Base-by-base conservation (phyloP, 345 rosid genomes). In the Citrus hindsii region DNA sequence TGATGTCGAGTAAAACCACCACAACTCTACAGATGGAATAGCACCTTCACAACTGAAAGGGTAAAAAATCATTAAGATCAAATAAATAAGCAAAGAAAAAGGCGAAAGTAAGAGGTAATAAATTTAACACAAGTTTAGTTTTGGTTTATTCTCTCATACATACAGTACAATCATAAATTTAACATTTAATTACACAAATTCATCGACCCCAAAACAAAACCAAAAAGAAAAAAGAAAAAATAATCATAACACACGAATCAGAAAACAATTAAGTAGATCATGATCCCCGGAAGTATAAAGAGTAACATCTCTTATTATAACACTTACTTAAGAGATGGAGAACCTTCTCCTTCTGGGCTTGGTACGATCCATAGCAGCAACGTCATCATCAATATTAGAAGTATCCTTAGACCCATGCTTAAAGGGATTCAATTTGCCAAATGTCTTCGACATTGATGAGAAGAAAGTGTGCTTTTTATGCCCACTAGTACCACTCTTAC, bases 301-400 rank as follows among this genome's bases (percentile, higher is more conserved):
- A 21, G 61, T 10, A 30, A 21, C 8, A 33, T 19, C 40, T 13
- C 1, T 19, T 14, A 42, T 62, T 62, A 62, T 9, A 25, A 19
- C 3, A 60, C 12, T n/a, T 6, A 25, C 48, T 67, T 79, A 96
- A 22, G 99, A 93, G 61, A 96, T 79, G 0, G 98, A 93, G 88
- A 96, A 96, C 86, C 99, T 91, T 84, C 99, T 89, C 77, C 94
- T 89, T 80, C 98, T 92, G 0, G 98, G 99, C 87, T 92, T 96
- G 75, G 95, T 87, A 40, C 87, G 38, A 73, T 92, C 97, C 27
- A 85, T 86, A 71, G 75, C 74, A 8, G 33, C 88, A 69, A 12
- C 83, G 68, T 48, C 72, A 5, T 90, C 96, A 69, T 89, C 98
- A 1, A 96, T 75, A 40, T 94, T 80, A 21, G 91, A 88, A 25